These are phyloP conservation scores for Acacia melanoxylon DNA, from an alignment of 306 rosid genomes.

Conservation along the genomic window DNA sequence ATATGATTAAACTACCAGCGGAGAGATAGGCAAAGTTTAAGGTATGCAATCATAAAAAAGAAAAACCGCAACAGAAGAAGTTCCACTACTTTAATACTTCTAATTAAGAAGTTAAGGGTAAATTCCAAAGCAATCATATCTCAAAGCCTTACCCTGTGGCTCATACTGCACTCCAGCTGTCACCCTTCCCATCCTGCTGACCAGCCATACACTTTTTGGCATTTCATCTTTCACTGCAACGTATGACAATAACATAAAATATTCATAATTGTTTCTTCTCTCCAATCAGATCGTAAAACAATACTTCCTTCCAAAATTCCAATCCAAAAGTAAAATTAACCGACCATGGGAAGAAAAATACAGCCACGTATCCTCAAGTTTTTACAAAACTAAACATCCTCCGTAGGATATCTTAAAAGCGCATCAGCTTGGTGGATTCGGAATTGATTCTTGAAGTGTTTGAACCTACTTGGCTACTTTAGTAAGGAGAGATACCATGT, in stretches of 20 bases:
- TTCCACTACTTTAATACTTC: not conserved
- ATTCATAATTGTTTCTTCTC: conserved; percentile 20
- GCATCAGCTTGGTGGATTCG: not conserved
- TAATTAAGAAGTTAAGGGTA: not conserved
- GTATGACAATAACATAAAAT: conserved; percentile 30
- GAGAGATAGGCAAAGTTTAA: conserved; percentile 22
- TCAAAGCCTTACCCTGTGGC: conserved; percentile 71
- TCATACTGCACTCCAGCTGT: conserved; percentile 93
- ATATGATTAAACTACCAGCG: not conserved
- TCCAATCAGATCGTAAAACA: conserved; percentile 8
- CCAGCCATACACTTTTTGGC: conserved; percentile 79
- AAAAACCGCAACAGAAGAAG: not conserved
- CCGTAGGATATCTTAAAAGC: not conserved
- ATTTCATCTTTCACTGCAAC: conserved; percentile 68
- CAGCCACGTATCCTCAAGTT: not conserved
- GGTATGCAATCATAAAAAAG: not conserved
- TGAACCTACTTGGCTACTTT: not conserved
- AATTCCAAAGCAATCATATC: conserved; percentile 14
- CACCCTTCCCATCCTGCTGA: conserved; percentile 85
- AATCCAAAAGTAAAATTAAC: conserved; percentile 8
- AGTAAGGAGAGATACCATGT: not conserved
- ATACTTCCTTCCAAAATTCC: conserved; percentile 10
- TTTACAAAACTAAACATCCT: not conserved
- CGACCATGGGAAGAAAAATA: not conserved
- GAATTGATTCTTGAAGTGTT: not conserved